Percentiles rank a stretch among this genome's conserved stretches.
These are phyloP conservation scores for Volvariella volvacea DNA, from an alignment of 1,284 basidiomycete genomes.

Conservation along the genomic window DNA sequence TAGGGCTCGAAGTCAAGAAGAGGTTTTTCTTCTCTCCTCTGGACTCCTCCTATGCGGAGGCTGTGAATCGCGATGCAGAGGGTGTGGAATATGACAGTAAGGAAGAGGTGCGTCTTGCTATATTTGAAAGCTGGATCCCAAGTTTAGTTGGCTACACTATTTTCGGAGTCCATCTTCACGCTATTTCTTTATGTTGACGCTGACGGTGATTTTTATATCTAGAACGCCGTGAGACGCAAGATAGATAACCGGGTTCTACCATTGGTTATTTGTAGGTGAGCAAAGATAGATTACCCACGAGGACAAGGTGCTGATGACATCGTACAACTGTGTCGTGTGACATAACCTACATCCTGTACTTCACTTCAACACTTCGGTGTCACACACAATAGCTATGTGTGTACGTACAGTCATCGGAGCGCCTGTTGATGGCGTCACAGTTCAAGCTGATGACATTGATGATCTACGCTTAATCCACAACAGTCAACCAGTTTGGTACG, in stretches of 20 bases:
- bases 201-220: slow-evolving; percentile 3
- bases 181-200: background rate
- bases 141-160: too few relatives aligned
- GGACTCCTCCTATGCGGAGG: slow-evolving; percentile 35
- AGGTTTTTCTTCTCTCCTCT: slow-evolving; percentile 42
- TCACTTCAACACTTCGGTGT: background rate
- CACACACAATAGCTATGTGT: slow-evolving; percentile 30
- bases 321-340: too few relatives aligned
- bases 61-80: slow-evolving; percentile 44
- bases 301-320: too few relatives aligned
- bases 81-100: slow-evolving; percentile 35
- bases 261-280: slow-evolving; percentile 39
- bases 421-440: background rate
- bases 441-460: background rate
- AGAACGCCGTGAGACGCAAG: slow-evolving; percentile 37
- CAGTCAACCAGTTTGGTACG: slow-evolving; percentile 53
- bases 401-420: slow-evolving; percentile 22
- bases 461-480: background rate
- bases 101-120: slow-evolving; percentile 35
- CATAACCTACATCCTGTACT: too few relatives aligned
- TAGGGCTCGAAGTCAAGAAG: slow-evolving; percentile 23
- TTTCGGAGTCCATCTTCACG: too few relatives aligned
- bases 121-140: too few relatives aligned
- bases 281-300: background rate
- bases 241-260: slow-evolving; percentile 42